Percentiles rank a stretch among this genome's conserved stretches.
Conservation (phyloP, 306 rosid species). For the Castanea sativa region DNA sequence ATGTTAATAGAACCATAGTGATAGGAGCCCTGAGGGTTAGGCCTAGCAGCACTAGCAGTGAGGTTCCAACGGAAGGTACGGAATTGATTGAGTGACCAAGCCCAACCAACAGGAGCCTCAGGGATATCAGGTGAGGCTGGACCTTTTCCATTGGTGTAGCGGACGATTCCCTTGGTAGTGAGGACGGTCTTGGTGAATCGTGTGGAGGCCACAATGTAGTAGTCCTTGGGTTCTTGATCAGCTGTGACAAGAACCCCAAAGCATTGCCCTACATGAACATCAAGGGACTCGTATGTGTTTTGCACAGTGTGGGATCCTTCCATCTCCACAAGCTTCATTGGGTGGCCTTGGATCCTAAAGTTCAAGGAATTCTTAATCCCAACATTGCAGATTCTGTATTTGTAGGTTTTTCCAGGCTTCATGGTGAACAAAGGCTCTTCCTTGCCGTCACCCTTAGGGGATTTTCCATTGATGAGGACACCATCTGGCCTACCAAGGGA, state of each 20-base stretch:
- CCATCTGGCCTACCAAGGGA: constrained; percentile 60
- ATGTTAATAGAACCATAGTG: constrained; percentile 75
- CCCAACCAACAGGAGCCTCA: constrained; percentile 73
- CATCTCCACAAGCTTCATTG: constrained; percentile 65
- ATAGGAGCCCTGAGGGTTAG: constrained; percentile 89
- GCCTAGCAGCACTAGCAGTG: constrained; percentile 91
- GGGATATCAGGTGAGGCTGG: constrained; percentile 54
- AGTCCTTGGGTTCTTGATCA: constrained; percentile 59
- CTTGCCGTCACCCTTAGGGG: constrained; percentile 48
- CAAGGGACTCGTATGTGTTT: constrained; percentile 63
- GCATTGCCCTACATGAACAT: constrained; percentile 76
- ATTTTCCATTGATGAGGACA: constrained; percentile 66
- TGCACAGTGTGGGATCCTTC: constrained; percentile 90
- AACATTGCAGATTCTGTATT: constrained; percentile 69
- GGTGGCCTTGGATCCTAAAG: constrained; percentile 71
- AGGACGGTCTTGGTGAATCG: constrained; percentile 52
- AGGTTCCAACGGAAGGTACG: constrained; percentile 85
- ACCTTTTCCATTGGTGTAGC: constrained; percentile 49
- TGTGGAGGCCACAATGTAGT: constrained; percentile 69
- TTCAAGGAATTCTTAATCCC: constrained; percentile 70
- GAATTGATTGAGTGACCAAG: constrained; percentile 88
- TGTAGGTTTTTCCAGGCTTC: constrained; percentile 75
- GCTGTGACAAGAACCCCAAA: constrained; percentile 63
- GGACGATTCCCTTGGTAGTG: constrained; percentile 48
- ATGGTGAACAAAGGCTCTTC: constrained; percentile 71